These are phyloP conservation scores for Nicotiana sylvestris DNA, from an alignment of 257 asterid genomes.

Conservation along the genomic window DNA sequence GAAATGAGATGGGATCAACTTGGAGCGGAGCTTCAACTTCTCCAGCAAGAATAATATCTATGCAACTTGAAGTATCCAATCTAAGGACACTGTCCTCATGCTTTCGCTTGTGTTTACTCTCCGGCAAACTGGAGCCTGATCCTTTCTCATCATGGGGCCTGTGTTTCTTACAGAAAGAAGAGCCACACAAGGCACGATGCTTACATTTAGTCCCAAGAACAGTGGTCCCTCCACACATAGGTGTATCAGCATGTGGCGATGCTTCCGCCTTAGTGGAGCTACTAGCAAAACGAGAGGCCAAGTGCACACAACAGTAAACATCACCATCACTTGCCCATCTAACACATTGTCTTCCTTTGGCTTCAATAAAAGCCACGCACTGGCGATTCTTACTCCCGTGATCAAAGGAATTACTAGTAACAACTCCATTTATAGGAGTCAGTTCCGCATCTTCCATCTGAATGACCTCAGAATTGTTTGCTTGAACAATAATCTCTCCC, in stretches of 20 bases:
- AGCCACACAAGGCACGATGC: slow-evolving; percentile 80
- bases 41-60: slow-evolving; percentile 32
- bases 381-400: slow-evolving; percentile 62
- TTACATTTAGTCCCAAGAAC: slow-evolving; percentile 96
- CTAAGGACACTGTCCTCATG: slow-evolving; percentile 34
- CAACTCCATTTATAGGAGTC: slow-evolving; percentile 43
- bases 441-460: slow-evolving; percentile 40
- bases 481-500: slow-evolving; percentile 65
- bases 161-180: slow-evolving; percentile 96
- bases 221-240: slow-evolving; percentile 96
- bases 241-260: slow-evolving; percentile 43
- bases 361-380: slow-evolving; percentile 83
- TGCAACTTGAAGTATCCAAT: slow-evolving; percentile 29
- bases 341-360: slow-evolving; percentile 94
- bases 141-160: slow-evolving; percentile 56
- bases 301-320: slow-evolving; percentile 90
- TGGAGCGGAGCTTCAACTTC: slow-evolving; percentile 35
- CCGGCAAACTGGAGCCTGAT: slow-evolving; percentile 26
- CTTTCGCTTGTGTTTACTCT: slow-evolving; percentile 60
- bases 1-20: slow-evolving; percentile 40
- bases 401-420: slow-evolving; percentile 36
- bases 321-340: slow-evolving; percentile 92
- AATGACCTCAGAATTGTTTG: slow-evolving; percentile 40
- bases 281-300: slow-evolving; percentile 60
- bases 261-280: slow-evolving; percentile 54